A percentile compares a stretch with the other conserved stretches of the same genome.
phyloP scores from a whole-genome alignment of 192 early-diverging fungal genomes.

The Dissophora ornata region DNA sequence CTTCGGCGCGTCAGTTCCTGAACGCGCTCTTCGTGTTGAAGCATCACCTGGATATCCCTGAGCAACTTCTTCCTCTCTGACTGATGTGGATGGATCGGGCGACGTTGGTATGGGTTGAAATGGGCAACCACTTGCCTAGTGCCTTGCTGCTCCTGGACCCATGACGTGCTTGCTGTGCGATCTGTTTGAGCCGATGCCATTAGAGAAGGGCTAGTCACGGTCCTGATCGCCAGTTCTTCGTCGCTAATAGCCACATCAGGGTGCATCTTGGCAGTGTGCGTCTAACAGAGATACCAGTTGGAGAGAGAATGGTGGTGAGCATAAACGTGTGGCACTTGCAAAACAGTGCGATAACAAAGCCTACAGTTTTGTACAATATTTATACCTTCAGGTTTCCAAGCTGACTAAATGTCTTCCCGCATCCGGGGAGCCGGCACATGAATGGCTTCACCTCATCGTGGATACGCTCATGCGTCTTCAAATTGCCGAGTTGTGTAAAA shows the following conservation, averaged over 20 bases:
- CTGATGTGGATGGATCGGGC: constrained; percentile 31
- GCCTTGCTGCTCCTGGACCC: no score
- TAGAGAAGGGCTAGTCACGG: background rate
- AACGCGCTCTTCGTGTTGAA: constrained; percentile 32
- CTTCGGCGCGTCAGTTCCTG: constrained; percentile 1
- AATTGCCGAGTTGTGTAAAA: constrained; percentile 81
- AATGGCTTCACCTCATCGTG: constrained; percentile 84
- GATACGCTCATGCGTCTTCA: constrained; percentile 83
- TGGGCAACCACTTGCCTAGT: constrained; percentile 25
- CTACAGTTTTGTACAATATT: no score
- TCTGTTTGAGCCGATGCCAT: background rate
- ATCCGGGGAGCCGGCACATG: constrained; percentile 71
- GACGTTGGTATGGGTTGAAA: constrained; percentile 48
- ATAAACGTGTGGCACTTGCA: no score
- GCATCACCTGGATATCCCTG: constrained; percentile 30
- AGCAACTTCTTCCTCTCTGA: constrained; percentile 18
- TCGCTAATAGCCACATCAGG: constrained; percentile 42
- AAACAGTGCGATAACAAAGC: no score
- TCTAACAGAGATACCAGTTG: constrained; percentile 8
- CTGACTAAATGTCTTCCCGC: constrained; percentile 80
- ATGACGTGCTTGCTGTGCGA: constrained; percentile 1
- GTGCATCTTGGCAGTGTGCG: constrained; percentile 52
- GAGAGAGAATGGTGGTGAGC: no score
- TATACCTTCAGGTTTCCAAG: constrained; percentile 72
- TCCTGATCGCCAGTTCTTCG: constrained; percentile 27